Evolutionary conservation across 202 grass and related monocot genomes (phyloP).

Genomic region (Hordeum pubiflorum): DNA sequence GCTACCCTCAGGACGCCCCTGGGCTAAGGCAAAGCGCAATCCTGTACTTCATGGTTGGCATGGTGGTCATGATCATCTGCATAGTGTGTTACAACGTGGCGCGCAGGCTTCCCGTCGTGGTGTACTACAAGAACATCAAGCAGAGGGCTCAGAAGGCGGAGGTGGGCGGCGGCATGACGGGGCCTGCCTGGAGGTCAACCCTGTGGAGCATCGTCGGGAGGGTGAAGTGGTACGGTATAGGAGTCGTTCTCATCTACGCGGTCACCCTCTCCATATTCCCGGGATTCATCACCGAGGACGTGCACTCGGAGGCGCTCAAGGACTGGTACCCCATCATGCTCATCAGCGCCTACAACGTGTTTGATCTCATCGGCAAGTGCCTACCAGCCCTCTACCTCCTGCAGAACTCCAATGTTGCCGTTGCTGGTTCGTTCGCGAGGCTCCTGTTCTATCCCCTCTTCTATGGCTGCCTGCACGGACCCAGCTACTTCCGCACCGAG

Average conservation of each 20-base stretch:
- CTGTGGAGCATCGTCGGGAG: conserved; percentile 76
- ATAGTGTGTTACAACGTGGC: conserved; percentile 80
- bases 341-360: conserved; percentile 79
- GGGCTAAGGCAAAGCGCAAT: conserved; percentile 77
- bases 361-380: conserved; percentile 74
- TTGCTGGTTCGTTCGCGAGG: conserved; percentile 41
- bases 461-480: conserved; percentile 73
- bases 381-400: conserved; percentile 60
- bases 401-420: conserved; percentile 51
- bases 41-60: conserved; percentile 74
- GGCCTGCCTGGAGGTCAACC: conserved; percentile 69
- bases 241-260: conserved; percentile 60
- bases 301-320: conserved; percentile 68
- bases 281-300: conserved; percentile 90
- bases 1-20: conserved; percentile 67
- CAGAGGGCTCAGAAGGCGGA: conserved; percentile 56
- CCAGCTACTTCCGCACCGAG: conserved; percentile 72
- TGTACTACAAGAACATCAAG: conserved; percentile 79
- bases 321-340: conserved; percentile 95
- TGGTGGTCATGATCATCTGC: conserved; percentile 78
- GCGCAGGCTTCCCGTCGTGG: conserved; percentile 49
- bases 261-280: conserved; percentile 92
- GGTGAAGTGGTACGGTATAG: conserved; percentile 69
- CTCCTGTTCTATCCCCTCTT: conserved; percentile 91
- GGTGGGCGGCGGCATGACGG: conserved; percentile 41